A percentile compares a stretch with the other conserved stretches of the same genome.
Conservation (phyloP, 2,329 filamentous ascomycete genomes). For the Celoporthe dispersa region DNA sequence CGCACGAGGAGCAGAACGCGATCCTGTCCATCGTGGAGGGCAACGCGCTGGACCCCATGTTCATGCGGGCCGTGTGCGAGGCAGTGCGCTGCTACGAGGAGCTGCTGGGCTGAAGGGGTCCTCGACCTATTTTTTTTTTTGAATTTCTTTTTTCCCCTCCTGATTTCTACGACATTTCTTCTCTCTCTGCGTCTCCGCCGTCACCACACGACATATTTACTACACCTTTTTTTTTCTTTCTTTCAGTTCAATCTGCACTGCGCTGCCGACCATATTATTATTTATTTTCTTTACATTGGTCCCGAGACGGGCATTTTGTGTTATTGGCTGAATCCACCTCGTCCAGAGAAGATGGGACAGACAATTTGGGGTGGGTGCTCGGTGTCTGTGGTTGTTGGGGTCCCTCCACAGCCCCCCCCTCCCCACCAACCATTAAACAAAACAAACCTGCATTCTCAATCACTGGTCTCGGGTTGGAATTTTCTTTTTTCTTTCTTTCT, state of each 20-base stretch:
- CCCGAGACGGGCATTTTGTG: not conserved
- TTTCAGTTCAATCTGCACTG: not conserved
- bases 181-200: not conserved
- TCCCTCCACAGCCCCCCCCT: no score
- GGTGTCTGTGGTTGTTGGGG: no score
- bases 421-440: no score
- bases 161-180: not conserved
- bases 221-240: not conserved
- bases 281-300: not conserved
- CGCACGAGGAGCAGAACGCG: slow-evolving; percentile 21
- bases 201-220: not conserved
- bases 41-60: slow-evolving; percentile 40
- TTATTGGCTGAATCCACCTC: no score
- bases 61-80: slow-evolving; percentile 48
- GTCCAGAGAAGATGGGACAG: no score
- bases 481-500: no score
- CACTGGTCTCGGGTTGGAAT: not conserved
- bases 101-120: slow-evolving; percentile 4
- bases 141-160: no score
- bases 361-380: no score
- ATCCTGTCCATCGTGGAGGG: slow-evolving; percentile 25
- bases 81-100: slow-evolving; percentile 48
- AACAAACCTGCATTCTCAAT: not conserved
- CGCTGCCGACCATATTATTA: not conserved
- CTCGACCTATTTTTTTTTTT: no score